phyloP scores from a whole-genome alignment of 2,329 filamentous ascomycete species.

The Exophiala lecanii-corni region DNA sequence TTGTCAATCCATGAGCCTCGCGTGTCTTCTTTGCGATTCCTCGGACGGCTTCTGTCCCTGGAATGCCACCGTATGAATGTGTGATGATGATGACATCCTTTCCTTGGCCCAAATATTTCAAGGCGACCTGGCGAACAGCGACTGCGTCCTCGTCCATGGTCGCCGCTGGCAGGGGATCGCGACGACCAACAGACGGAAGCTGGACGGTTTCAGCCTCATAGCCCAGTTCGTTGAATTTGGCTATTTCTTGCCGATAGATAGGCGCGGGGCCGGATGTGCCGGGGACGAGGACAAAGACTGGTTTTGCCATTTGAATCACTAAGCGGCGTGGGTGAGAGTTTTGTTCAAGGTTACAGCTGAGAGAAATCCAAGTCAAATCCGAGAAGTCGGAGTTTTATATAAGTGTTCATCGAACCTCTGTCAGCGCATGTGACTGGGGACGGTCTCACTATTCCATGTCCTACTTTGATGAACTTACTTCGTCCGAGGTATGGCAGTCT shows the following conservation, averaged over 20 bases:
- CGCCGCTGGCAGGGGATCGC: not conserved
- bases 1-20: slow-evolving; percentile 5
- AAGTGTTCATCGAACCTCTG: too few species aligned
- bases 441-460: too few species aligned
- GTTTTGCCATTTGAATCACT: slow-evolving; percentile 3
- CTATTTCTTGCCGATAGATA: not conserved
- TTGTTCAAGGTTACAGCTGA: too few species aligned
- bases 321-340: too few species aligned
- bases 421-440: too few species aligned
- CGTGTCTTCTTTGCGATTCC: slow-evolving; percentile 17
- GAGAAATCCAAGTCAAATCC: too few species aligned
- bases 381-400: too few species aligned
- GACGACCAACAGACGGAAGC: not conserved
- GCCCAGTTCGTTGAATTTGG: not conserved
- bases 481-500: too few species aligned
- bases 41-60: slow-evolving; percentile 24
- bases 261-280: not conserved
- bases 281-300: slow-evolving; percentile 1
- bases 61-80: slow-evolving; percentile 29
- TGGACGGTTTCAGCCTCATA: not conserved
- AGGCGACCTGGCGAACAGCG: not conserved
- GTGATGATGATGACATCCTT: slow-evolving; percentile 24
- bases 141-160: not conserved
- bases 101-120: slow-evolving; percentile 7
- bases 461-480: too few species aligned